Evolutionary conservation across 495 filamentous ascomycete genomes (phyloP).

Genomic region (Clohesyomyces aquaticus): DNA sequence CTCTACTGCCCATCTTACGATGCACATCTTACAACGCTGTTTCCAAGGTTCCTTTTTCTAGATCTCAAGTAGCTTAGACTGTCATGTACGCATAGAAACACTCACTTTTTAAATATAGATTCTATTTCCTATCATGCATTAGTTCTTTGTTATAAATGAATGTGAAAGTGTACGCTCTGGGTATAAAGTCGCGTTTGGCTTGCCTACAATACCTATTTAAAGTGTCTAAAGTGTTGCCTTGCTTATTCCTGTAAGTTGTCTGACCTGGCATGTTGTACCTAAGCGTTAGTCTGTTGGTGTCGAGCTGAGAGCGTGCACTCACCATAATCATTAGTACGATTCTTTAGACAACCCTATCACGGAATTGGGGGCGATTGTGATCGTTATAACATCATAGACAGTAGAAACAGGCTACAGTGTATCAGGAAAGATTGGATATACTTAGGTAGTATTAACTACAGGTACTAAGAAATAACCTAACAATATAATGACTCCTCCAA

Average conservation of each 20-base stretch:
- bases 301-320: constrained; percentile 15
- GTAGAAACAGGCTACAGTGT: constrained; percentile 16
- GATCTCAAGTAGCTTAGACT: constrained; percentile 17
- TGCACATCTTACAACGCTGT: constrained; percentile 12
- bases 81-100: constrained; percentile 14
- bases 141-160: constrained; percentile 14
- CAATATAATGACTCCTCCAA: constrained; percentile 15
- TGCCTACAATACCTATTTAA: constrained; percentile 17
- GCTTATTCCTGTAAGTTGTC: constrained; percentile 17
- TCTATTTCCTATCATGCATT: constrained; percentile 12
- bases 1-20: constrained; percentile 10
- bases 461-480: constrained; percentile 13
- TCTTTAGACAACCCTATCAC: constrained; percentile 14
- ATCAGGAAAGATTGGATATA: constrained; percentile 17
- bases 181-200: constrained; percentile 18
- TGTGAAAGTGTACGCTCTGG: constrained; percentile 17
- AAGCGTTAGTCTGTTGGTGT: constrained; percentile 14
- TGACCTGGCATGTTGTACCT: constrained; percentile 15
- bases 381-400: constrained; percentile 14
- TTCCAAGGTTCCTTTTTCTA: constrained; percentile 14
- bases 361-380: constrained; percentile 11
- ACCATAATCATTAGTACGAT: constrained; percentile 13
- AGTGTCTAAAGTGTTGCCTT: constrained; percentile 14
- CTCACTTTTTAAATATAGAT: constrained; percentile 14
- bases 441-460: constrained; percentile 16